phyloP scores from a whole-genome alignment of 169 alveolate genomes.

The Plasmodium coatneyi region DNA sequence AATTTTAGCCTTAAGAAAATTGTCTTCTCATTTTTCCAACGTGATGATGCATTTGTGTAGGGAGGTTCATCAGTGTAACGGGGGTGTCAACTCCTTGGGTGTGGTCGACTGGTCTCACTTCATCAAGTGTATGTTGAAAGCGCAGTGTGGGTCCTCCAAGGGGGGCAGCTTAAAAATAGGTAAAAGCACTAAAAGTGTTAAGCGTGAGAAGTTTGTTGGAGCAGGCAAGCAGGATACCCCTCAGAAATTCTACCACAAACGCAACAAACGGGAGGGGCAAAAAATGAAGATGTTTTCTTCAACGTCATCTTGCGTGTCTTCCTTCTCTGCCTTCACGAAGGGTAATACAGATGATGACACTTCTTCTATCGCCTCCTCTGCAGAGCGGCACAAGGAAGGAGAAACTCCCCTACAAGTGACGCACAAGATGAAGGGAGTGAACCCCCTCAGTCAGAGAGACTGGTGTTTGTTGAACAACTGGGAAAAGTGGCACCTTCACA shows the following conservation, averaged over 20 bases:
- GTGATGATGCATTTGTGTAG: constrained; percentile 10
- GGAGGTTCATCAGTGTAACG: constrained; percentile 11
- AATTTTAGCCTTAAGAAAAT: constrained; percentile 25
- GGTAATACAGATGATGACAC: background rate
- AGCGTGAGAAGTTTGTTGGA: background rate
- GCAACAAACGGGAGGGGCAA: background rate
- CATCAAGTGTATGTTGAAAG: constrained; percentile 25
- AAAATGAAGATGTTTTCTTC: background rate
- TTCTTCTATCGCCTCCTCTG: background rate
- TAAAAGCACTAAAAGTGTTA: background rate
- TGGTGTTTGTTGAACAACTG: constrained; percentile 56
- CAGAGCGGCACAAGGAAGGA: background rate
- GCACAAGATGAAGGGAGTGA: background rate
- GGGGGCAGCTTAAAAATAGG: background rate
- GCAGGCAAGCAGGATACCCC: background rate
- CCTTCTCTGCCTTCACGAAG: background rate
- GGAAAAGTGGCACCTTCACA: constrained; percentile 33
- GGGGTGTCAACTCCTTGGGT: background rate
- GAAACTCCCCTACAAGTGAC: background rate
- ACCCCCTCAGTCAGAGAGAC: constrained; percentile 36
- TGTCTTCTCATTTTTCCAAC: constrained; percentile 37
- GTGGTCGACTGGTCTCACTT: constrained; percentile 54
- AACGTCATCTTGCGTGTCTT: background rate
- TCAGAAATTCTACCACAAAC: background rate
- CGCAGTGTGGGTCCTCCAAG: constrained; percentile 21